These are phyloP conservation scores for Yarrowia bubula DNA, from an alignment of 805 yeast genomes.

Conservation along the genomic window DNA sequence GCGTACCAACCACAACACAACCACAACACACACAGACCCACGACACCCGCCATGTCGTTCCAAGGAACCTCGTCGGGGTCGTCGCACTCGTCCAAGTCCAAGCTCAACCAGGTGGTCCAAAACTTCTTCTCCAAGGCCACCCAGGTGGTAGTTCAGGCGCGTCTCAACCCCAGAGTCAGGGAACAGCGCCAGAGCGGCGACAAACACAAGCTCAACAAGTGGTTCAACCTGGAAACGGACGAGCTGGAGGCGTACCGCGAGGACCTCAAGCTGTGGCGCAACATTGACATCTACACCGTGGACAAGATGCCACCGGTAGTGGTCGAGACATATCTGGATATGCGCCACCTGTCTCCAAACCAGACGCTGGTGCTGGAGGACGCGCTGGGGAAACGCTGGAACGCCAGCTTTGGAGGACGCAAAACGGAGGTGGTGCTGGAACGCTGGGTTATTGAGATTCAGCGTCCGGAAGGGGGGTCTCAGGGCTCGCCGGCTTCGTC, in stretches of 20 bases:
- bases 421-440: conserved; percentile 88
- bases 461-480: neutral
- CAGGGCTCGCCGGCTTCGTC: conserved; percentile 23
- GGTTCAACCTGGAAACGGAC: conserved; percentile 45
- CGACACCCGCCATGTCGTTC: neutral
- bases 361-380: conserved; percentile 62
- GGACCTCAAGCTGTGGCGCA: conserved; percentile 64
- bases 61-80: conserved; percentile 19
- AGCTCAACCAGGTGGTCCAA: conserved; percentile 38
- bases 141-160: conserved; percentile 39
- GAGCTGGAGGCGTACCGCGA: conserved; percentile 47
- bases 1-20: neutral
- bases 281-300: conserved; percentile 33
- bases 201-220: conserved; percentile 34
- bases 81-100: conserved; percentile 19
- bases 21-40: neutral
- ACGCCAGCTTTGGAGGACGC: conserved; percentile 60
- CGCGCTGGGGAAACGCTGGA: conserved; percentile 45
- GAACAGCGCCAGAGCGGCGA: conserved; percentile 29
- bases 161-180: conserved; percentile 34
- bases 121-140: conserved; percentile 44
- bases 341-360: conserved; percentile 53
- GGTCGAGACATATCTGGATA: conserved; percentile 76
- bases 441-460: conserved; percentile 78
- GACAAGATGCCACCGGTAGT: conserved; percentile 71